Conservation (phyloP, 495 filamentous ascomycete genomes). For the Lasiosphaeria hispida region DNA sequence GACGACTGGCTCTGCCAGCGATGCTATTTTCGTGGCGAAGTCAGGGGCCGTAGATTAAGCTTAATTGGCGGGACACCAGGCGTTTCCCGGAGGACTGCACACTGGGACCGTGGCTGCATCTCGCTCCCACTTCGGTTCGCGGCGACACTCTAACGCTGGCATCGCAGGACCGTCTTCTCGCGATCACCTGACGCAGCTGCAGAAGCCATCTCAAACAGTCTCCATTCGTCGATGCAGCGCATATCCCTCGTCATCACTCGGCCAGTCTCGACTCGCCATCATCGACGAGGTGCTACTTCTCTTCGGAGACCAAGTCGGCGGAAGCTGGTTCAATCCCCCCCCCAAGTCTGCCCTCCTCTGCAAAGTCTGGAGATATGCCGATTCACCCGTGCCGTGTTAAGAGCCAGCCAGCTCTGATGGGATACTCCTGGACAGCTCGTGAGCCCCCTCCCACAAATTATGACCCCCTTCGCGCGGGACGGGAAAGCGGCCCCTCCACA, state of each 20-base stretch:
- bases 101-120: background rate
- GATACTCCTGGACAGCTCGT: too few relatives aligned
- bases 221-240: background rate
- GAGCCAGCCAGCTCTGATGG: background rate
- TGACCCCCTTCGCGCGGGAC: background rate
- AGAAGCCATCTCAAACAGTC: background rate
- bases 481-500: background rate
- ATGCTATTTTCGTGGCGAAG: slow-evolving; percentile 40
- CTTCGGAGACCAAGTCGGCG: slow-evolving; percentile 5
- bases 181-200: slow-evolving; percentile 23
- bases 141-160: background rate
- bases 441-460: background rate
- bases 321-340: background rate
- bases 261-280: background rate
- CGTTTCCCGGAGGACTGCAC: slow-evolving; percentile 13
- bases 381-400: slow-evolving; percentile 26
- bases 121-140: background rate
- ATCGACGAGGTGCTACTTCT: background rate
- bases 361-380: slow-evolving; percentile 2
- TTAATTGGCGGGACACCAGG: slow-evolving; percentile 32
- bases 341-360: background rate
- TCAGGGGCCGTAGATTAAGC: slow-evolving; percentile 39
- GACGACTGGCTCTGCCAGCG: slow-evolving; percentile 11
- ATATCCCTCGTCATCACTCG: background rate
- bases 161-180: background rate